Evolutionary conservation across 176 grass and related monocot genomes (phyloP).

Genomic region (Cymbopogon citratus): DNA sequence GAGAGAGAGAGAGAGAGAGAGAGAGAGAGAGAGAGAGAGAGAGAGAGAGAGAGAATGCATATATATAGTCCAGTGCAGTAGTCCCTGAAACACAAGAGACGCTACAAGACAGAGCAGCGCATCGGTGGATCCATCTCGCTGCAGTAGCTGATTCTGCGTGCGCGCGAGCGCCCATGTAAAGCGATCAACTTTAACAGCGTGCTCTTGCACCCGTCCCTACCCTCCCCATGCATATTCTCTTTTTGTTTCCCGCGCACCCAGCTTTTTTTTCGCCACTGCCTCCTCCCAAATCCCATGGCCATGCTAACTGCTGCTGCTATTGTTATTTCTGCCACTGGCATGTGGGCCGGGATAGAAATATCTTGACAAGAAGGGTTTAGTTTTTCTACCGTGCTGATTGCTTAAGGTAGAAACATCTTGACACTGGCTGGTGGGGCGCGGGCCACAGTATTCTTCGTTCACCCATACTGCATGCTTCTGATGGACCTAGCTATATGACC

Average conservation of each 20-base stretch:
- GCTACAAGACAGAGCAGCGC: slow-evolving; percentile 29
- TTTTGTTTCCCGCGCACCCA: slow-evolving; percentile 51
- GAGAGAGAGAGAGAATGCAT: slow-evolving; percentile 23
- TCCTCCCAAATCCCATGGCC: background rate
- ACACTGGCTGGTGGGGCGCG: background rate
- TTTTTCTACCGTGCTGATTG: background rate
- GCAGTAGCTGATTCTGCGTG: background rate
- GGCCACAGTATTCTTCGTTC: background rate
- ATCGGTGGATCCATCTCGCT: background rate
- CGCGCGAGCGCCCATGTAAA: slow-evolving; percentile 17
- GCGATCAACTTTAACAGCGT: slow-evolving; percentile 77
- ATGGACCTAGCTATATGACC: slow-evolving; percentile 11
- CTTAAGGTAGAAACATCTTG: background rate
- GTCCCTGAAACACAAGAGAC: slow-evolving; percentile 32
- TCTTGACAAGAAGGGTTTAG: background rate
- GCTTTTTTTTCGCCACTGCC: background rate
- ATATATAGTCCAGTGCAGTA: background rate
- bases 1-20: background rate
- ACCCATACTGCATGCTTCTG: slow-evolving; percentile 16
- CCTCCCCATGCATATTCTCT: slow-evolving; percentile 31
- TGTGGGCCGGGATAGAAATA: too few relatives aligned
- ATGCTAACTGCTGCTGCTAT: too few relatives aligned
- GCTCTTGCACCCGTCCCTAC: slow-evolving; percentile 37
- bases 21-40: background rate
- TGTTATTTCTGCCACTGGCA: background rate